Evolutionary conservation across 805 yeast genomes (phyloP).

Genomic region (Wickerhamiella parazyma): DNA sequence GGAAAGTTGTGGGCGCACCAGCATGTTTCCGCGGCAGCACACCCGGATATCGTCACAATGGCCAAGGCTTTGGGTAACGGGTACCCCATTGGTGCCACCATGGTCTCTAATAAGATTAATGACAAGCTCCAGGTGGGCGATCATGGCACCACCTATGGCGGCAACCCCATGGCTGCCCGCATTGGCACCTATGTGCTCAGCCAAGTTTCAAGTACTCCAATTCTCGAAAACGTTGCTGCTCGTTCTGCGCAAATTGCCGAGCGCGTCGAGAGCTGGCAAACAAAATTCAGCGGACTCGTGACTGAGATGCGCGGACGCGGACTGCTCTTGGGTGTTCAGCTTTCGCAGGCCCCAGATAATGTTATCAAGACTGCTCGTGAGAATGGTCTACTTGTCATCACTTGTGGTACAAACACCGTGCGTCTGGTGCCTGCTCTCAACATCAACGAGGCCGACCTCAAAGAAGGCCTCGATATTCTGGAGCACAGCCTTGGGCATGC

Average conservation of each 20-base stretch:
- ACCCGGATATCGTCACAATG: conserved; percentile 86
- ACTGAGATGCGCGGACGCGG: conserved; percentile 78
- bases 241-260: conserved; percentile 46
- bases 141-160: conserved; percentile 97
- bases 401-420: conserved; percentile 85
- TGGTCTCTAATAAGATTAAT: conserved; percentile 72
- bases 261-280: conserved; percentile 32
- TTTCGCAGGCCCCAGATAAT: conserved; percentile 44
- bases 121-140: conserved; percentile 70
- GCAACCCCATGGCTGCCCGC: conserved; percentile 83
- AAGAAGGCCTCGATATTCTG: conserved; percentile 59
- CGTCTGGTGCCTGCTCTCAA: conserved; percentile 89
- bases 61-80: conserved; percentile 98
- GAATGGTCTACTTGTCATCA: conserved; percentile 67
- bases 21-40: conserved; percentile 59
- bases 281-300: conserved; percentile 47
- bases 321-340: conserved; percentile 70
- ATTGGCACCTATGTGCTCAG: conserved; percentile 66
- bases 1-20: conserved; percentile 92
- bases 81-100: conserved; percentile 87
- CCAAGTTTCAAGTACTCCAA: conserved; percentile 45
- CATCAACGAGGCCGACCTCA: conserved; percentile 54
- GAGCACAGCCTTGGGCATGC: conserved; percentile 26
- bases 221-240: conserved; percentile 44
- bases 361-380: conserved; percentile 62